Evolutionary conservation across 805 yeast genomes (phyloP).

Genomic region (Cephaloascus fragrans): DNA sequence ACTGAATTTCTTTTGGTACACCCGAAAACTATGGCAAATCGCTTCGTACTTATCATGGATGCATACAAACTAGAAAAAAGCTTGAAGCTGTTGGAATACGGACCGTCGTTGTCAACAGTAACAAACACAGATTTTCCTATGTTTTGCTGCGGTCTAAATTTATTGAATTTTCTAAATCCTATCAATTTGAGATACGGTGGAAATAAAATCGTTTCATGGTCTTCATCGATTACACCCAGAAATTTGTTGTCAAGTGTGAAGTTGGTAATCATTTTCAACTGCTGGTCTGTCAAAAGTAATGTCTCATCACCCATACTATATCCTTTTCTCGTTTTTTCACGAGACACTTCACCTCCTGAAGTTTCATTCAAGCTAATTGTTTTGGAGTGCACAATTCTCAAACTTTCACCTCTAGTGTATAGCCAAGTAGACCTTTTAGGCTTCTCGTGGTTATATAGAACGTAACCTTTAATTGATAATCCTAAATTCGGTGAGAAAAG

Average conservation of each 20-base stretch:
- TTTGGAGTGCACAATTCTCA: slow-evolving; percentile 41
- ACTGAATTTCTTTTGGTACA: slow-evolving; percentile 39
- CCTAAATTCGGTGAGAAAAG: slow-evolving; percentile 41
- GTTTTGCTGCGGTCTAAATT: slow-evolving; percentile 41
- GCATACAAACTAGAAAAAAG: slow-evolving; percentile 63
- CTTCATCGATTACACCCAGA: slow-evolving; percentile 4
- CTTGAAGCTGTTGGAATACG: slow-evolving; percentile 49
- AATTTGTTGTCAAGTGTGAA: slow-evolving; percentile 9
- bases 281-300: slow-evolving; percentile 26
- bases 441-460: slow-evolving; percentile 47
- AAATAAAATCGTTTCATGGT: slow-evolving; percentile 1
- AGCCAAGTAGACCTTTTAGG: slow-evolving; percentile 40
- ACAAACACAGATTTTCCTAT: slow-evolving; percentile 50
- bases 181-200: slow-evolving; percentile 52
- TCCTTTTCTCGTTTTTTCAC: slow-evolving; percentile 21
- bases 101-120: slow-evolving; percentile 52
- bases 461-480: slow-evolving; percentile 65
- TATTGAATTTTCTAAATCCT: slow-evolving; percentile 48
- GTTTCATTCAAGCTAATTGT: slow-evolving; percentile 25
- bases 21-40: slow-evolving; percentile 70
- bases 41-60: slow-evolving; percentile 38
- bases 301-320: slow-evolving; percentile 38
- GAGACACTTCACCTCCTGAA: slow-evolving; percentile 33
- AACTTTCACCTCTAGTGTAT: slow-evolving; percentile 41
- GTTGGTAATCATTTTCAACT: slow-evolving; percentile 18